Base-by-base conservation (phyloP, 306 rosid species). In the Prinsepia uniflora region DNA sequence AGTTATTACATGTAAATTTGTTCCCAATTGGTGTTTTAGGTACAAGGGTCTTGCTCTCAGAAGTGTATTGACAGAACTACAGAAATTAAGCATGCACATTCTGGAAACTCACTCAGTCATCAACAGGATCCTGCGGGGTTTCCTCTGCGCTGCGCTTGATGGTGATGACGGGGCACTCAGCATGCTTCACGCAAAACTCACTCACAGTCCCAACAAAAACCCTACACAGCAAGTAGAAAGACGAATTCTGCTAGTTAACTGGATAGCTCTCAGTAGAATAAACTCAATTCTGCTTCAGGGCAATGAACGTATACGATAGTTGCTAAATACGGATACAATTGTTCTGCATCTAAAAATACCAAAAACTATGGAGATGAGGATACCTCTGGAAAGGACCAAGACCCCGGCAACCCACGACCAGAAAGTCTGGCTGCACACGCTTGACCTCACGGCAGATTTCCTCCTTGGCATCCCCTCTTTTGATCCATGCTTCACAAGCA, bases 351-450 rank as follows among this genome's bases (percentile, higher is more conserved):
- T 58, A 20, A 44, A 18, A 73, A 19, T 34, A 7, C 10, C 2
- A 54, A 19, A 18, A 68, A 24, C 18, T 43, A 43, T 6, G 3
- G 63, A 39, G 34, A 69, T 52, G 2, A 68, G 58, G 72, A 72
- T 84, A 90, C 98, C 90, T 91, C 75, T 90, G 97, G 81, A 94
- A 94, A 24, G 96, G 98, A 34, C 98, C 98, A 71, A 94, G 97
- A 20, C 98, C 98, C 48, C 98, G 85, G 81, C 96, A 75, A 59
- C 98, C 98, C 20, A 94, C 88, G 61, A 91, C 96, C 53, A 94
- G 85, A 72, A 94, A 48, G 88, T 94, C 98, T 2, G 97, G 98
- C 45, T 47, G 84, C 8, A 84, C 50, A 6, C 89, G 87, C 66
- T 76, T 81, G 72, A 86, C 97, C 84, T 94, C 98, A 19, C 75